Evolutionary conservation across 2,329 filamentous ascomycete genomes (phyloP).

Genomic region (Chaetomiaceae sp.): DNA sequence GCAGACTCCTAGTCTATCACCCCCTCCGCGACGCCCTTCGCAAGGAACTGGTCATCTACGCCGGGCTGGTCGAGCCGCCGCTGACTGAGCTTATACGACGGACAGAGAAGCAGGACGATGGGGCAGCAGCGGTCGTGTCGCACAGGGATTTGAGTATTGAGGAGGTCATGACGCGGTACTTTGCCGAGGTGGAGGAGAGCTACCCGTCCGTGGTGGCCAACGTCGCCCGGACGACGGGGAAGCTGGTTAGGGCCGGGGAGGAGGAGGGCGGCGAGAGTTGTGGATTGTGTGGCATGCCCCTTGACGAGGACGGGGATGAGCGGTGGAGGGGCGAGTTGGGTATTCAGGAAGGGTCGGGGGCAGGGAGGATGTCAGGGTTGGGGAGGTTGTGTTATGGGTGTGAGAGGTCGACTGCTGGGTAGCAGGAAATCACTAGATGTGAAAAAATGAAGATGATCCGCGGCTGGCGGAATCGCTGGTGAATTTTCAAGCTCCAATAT

Average conservation of each 20-base stretch:
- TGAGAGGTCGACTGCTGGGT: constrained; percentile 53
- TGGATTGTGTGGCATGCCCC: constrained; percentile 63
- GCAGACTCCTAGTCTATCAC: constrained; percentile 54
- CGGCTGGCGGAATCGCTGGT: neutral
- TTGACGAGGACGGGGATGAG: constrained; percentile 60
- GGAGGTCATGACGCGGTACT: constrained; percentile 84
- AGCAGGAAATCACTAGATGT: neutral
- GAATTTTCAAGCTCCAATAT: neutral
- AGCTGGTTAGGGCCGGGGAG: constrained; percentile 54
- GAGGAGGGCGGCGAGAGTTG: constrained; percentile 43
- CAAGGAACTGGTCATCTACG: constrained; percentile 70
- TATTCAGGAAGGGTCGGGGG: constrained; percentile 43
- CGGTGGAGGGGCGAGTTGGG: constrained; percentile 60
- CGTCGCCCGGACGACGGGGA: constrained; percentile 86
- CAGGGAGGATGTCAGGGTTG: constrained; percentile 31
- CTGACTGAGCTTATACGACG: constrained; percentile 47
- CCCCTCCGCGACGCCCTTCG: constrained; percentile 81
- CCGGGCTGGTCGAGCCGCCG: constrained; percentile 38
- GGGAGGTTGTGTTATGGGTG: constrained; percentile 67
- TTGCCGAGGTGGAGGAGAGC: constrained; percentile 75
- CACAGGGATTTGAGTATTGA: constrained; percentile 84
- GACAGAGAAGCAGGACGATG: constrained; percentile 15
- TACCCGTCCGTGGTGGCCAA: constrained; percentile 93
- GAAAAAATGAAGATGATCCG: neutral
- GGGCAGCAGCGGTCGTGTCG: constrained; percentile 50